Conservation (phyloP, 176 grass and related monocot genomes). For the Juncus inflexus region DNA sequence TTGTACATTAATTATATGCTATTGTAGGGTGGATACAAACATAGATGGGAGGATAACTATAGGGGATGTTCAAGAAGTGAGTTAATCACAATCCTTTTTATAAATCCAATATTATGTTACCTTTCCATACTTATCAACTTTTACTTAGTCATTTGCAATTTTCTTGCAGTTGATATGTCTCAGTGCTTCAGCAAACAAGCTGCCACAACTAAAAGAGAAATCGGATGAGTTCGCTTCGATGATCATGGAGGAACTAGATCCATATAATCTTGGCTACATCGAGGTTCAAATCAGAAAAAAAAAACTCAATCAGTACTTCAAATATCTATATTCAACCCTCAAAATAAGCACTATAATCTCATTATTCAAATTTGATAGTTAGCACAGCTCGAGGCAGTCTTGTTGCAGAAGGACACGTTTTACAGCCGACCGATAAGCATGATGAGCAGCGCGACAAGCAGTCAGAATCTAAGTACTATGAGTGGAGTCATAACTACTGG, state of each 20-base stretch:
- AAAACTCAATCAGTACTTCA: neutral
- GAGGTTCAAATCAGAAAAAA: slow-evolving; percentile 23
- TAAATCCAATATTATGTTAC: neutral
- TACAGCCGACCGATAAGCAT: slow-evolving; percentile 18
- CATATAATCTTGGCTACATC: slow-evolving; percentile 42
- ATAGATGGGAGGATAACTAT: slow-evolving; percentile 41
- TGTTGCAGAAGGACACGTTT: neutral
- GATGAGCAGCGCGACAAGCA: slow-evolving; percentile 18
- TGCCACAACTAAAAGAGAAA: slow-evolving; percentile 40
- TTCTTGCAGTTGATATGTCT: slow-evolving; percentile 40
- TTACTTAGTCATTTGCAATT: neutral
- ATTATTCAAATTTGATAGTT: neutral
- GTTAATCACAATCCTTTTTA: neutral
- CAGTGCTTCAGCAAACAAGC: slow-evolving; percentile 48
- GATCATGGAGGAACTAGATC: slow-evolving; percentile 58
- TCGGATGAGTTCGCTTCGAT: slow-evolving; percentile 41
- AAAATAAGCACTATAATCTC: slow-evolving; percentile 16
- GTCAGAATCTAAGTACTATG: slow-evolving; percentile 8
- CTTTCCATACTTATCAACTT: neutral
- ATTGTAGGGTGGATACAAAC: slow-evolving; percentile 47
- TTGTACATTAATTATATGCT: neutral
- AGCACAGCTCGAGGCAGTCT: neutral
- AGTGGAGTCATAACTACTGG: slow-evolving; percentile 30
- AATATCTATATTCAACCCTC: neutral
- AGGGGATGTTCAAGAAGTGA: slow-evolving; percentile 54